These are phyloP conservation scores for Penicillium sp. DNA, from an alignment of 2,329 filamentous ascomycete species.

Conservation along the genomic window DNA sequence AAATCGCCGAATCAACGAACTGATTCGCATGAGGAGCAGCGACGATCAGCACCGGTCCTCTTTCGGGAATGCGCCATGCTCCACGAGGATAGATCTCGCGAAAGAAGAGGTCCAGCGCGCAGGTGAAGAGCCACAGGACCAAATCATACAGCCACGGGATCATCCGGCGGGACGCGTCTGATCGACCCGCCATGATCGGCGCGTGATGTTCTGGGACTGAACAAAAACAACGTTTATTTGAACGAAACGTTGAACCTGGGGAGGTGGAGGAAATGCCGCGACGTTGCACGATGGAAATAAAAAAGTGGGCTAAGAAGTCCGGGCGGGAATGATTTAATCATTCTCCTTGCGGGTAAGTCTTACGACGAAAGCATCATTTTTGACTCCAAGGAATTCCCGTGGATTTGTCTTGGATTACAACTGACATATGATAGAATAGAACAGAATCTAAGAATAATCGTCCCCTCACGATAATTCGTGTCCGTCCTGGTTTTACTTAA, in stretches of 20 bases:
- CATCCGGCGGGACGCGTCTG: slow-evolving; percentile 22
- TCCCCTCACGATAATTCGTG: neutral
- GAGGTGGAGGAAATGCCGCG: neutral
- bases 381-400: neutral
- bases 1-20: slow-evolving; percentile 90
- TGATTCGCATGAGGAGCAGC: slow-evolving; percentile 94
- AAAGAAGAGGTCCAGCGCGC: slow-evolving; percentile 92
- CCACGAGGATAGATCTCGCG: slow-evolving; percentile 89
- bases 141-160: slow-evolving; percentile 50
- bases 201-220: slow-evolving; percentile 6
- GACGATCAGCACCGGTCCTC: slow-evolving; percentile 86
- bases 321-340: neutral
- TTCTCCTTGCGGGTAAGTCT: neutral
- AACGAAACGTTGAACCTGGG: neutral
- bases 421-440: slow-evolving; percentile 12
- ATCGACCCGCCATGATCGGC: slow-evolving; percentile 21
- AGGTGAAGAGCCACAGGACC: slow-evolving; percentile 47
- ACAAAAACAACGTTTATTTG: neutral
- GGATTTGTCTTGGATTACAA: slow-evolving; percentile 9
- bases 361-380: neutral
- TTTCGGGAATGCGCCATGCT: slow-evolving; percentile 85
- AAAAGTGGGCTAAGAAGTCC: neutral
- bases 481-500: neutral
- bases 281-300: neutral
- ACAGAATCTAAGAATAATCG: slow-evolving; percentile 5